Conservation (phyloP, 140 eudicot genomes). For the Cichorium intybus region DNA sequence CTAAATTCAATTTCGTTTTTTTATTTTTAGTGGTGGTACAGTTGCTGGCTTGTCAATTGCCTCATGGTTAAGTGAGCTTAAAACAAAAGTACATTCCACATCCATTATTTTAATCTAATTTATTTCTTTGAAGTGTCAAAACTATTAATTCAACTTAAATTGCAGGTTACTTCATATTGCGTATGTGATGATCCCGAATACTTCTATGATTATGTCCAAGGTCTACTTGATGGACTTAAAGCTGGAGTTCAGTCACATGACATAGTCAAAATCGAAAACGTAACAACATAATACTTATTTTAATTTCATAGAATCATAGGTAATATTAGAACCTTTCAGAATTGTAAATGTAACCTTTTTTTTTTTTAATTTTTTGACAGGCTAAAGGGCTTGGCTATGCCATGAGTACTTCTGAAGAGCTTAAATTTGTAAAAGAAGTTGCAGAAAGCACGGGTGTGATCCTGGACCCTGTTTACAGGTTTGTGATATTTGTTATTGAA, state of each 20-base stretch:
- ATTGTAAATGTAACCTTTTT: neutral
- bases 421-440: slow-evolving; percentile 73
- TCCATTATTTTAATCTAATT: neutral
- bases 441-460: slow-evolving; percentile 85
- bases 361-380: slow-evolving; percentile 31
- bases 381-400: slow-evolving; percentile 98
- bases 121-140: neutral
- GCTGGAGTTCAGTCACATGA: slow-evolving; percentile 80
- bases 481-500: neutral
- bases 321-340: neutral
- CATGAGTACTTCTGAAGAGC: slow-evolving; percentile 81
- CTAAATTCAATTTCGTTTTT: neutral
- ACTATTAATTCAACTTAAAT: neutral
- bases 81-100: slow-evolving; percentile 62
- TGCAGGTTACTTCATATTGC: slow-evolving; percentile 73
- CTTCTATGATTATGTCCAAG: slow-evolving; percentile 83
- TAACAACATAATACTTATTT: slow-evolving; percentile 29
- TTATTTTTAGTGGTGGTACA: slow-evolving; percentile 78
- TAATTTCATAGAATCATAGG: neutral
- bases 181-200: slow-evolving; percentile 95
- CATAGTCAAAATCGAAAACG: slow-evolving; percentile 63
- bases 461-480: slow-evolving; percentile 98
- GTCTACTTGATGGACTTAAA: slow-evolving; percentile 82
- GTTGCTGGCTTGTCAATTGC: slow-evolving; percentile 90
- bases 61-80: slow-evolving; percentile 72